Base-by-base conservation (phyloP, 805 yeast species). In the Yamadazyma scolyti region DNA sequence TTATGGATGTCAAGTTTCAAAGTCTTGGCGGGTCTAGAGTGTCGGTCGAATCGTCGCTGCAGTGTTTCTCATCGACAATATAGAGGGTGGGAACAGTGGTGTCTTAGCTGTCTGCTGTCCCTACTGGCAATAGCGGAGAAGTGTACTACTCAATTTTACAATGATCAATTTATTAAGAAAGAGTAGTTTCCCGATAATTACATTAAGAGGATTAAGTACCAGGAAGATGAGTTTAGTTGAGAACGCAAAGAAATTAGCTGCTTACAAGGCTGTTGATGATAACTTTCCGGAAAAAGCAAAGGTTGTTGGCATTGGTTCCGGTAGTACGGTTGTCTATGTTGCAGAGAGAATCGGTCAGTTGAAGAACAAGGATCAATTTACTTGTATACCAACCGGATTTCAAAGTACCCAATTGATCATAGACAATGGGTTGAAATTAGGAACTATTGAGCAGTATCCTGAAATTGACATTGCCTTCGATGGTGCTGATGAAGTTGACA, bases 401-500 rank as follows among this genome's bases (percentile, higher is more conserved):
- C 99, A 93, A 62, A 82, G 94, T 26, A 83, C 83, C 50, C 86
- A 81, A 48, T 71, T 93, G 44, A 89, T 93, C 46, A 64, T 86
- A 36, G 82, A 76, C 36, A 88, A 88, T 47, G 93, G 93, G 0
- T 68, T 93, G 41, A 70, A 58, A 23, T 67, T 89, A 42, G 95
- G 95, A 2, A 69, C 83, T 7, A 75, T 90, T 38, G 97, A 90
- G 50, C 89, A 87, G 64, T 79, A 65, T 41, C 85, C 95, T 2
- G 71, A 71, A 16, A 65, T 93, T 26, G 98, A 93, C 54, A 77
- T 93, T 46, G 96, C 96, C 2, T 93, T 93, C 55, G 99, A 93
- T 58, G 99, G 99, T 26, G 97, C 98, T 2, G 99, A 93, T 59
- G 98, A 93, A 60, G 89, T 89, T 36, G 98, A 90, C 58, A 53